phyloP scores from a whole-genome alignment of 2,329 filamentous ascomycete genomes.

The Fusarium duplospermum region DNA sequence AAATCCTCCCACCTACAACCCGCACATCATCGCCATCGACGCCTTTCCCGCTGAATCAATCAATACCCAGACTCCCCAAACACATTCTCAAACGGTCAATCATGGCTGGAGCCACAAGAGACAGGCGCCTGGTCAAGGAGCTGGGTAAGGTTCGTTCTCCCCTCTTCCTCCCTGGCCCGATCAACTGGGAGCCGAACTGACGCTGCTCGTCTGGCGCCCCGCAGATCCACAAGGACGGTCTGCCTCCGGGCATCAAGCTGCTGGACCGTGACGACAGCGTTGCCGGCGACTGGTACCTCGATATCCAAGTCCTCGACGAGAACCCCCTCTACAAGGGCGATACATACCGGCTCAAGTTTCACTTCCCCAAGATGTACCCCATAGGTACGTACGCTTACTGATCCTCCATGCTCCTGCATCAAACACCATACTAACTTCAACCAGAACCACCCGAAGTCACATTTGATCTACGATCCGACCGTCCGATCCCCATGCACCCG shows the following conservation, averaged over 20 bases:
- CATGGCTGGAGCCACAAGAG: conserved; percentile 61
- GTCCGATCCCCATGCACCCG: conserved; percentile 90
- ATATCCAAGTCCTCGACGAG: conserved; percentile 88
- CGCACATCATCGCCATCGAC: conserved; percentile 23
- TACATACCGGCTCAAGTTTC: conserved; percentile 87
- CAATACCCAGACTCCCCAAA: conserved; percentile 3
- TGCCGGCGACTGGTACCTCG: conserved; percentile 82
- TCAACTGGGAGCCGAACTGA: conserved; percentile 29
- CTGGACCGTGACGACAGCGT: conserved; percentile 84
- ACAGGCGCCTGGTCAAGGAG: conserved; percentile 71
- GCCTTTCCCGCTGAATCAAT: neutral
- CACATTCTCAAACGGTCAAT: conserved; percentile 11
- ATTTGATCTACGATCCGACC: conserved; percentile 75
- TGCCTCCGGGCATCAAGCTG: conserved; percentile 79
- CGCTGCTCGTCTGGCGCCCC: conserved; percentile 14
- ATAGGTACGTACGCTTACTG: conserved; percentile 77
- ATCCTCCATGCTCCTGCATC: neutral
- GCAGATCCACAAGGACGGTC: conserved; percentile 64
- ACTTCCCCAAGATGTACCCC: conserved; percentile 85
- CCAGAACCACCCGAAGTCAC: conserved; percentile 94
- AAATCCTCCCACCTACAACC: conserved; percentile 26
- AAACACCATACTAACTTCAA: conserved; percentile 12
- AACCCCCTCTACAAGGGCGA: conserved; percentile 90
- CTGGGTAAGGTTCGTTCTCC: conserved; percentile 62
- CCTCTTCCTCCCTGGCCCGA: neutral